A percentile compares a stretch with the other conserved stretches of the same genome.
Conservation (phyloP, 352 stramenopile species). For the Phytopythium mirpurense region DNA sequence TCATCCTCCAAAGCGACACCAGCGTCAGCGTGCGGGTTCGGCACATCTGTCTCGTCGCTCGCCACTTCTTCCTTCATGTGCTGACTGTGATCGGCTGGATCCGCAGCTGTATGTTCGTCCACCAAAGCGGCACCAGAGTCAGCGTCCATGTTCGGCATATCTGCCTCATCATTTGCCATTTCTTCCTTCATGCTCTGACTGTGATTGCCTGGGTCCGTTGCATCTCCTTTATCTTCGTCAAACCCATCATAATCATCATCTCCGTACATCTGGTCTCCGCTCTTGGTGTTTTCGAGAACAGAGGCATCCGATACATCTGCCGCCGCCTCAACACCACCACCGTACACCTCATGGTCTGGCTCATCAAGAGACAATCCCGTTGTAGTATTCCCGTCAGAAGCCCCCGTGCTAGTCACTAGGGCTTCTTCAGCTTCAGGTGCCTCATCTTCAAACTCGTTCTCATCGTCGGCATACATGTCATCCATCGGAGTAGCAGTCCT, state of each 20-base stretch:
- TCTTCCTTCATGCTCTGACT: neutral
- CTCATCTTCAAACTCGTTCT: slow-evolving; percentile 54
- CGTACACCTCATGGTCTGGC: neutral
- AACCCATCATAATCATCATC: slow-evolving; percentile 29
- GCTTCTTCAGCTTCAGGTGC: slow-evolving; percentile 18
- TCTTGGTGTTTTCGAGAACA: slow-evolving; percentile 20
- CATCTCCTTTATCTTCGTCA: slow-evolving; percentile 13
- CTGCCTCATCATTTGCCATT: neutral
- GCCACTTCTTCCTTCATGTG: neutral
- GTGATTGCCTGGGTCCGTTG: neutral
- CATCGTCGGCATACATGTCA: slow-evolving; percentile 46
- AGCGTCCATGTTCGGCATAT: neutral
- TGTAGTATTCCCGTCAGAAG: neutral
- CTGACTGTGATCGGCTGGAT: no score
- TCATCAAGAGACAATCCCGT: neutral
- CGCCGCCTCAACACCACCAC: neutral
- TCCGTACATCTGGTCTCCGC: slow-evolving; percentile 27
- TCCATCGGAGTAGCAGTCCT: slow-evolving; percentile 1
- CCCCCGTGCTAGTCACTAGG: neutral
- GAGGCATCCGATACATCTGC: neutral
- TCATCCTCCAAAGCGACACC: neutral
- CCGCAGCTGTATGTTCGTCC: no score
- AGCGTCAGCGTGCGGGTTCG: no score
- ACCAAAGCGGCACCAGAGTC: neutral
- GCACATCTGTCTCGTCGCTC: neutral